Evolutionary conservation across 768 basidiomycete genomes (phyloP).

Genomic region (Lactarius quietus): DNA sequence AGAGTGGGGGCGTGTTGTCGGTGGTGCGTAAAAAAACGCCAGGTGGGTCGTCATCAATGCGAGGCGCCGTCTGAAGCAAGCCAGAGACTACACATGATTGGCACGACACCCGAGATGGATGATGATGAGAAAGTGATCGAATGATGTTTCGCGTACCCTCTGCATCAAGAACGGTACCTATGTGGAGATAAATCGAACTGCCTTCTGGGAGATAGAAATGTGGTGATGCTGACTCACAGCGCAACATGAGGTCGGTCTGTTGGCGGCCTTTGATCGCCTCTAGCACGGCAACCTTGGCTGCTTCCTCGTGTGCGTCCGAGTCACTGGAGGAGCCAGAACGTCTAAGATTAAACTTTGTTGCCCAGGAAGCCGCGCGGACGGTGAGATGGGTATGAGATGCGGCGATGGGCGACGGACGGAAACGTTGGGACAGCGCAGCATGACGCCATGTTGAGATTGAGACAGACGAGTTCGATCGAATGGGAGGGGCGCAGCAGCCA

Average conservation of each 20-base stretch:
- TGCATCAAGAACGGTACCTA: constrained; percentile 84
- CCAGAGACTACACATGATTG: constrained; percentile 29
- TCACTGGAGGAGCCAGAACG: constrained; percentile 24
- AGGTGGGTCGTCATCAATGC: constrained; percentile 11
- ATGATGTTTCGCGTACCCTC: constrained; percentile 48
- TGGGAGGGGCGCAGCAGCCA: constrained; percentile 13
- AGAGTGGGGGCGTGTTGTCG: constrained; percentile 11
- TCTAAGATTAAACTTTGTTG: constrained; percentile 30
- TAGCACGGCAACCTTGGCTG: constrained; percentile 65
- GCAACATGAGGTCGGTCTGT: constrained; percentile 84
- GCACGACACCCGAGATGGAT: constrained; percentile 21
- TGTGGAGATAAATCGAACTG: constrained; percentile 22
- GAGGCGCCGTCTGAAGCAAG: constrained; percentile 7
- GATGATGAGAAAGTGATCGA: constrained; percentile 11
- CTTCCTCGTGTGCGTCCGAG: constrained; percentile 55
- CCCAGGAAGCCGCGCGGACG: constrained; percentile 31
- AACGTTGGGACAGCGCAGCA: constrained; percentile 10
- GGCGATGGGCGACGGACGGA: constrained; percentile 9
- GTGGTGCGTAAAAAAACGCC: constrained; percentile 17
- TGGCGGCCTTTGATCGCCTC: constrained; percentile 86
- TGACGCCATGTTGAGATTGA: constrained; percentile 17
- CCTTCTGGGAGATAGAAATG: constrained; percentile 25
- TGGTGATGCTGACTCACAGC: constrained; percentile 57
- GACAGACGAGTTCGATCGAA: constrained; percentile 10
- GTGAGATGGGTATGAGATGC: neutral